phyloP scores from a whole-genome alignment of 257 asterid genomes.

The Solanum clarkiae region DNA sequence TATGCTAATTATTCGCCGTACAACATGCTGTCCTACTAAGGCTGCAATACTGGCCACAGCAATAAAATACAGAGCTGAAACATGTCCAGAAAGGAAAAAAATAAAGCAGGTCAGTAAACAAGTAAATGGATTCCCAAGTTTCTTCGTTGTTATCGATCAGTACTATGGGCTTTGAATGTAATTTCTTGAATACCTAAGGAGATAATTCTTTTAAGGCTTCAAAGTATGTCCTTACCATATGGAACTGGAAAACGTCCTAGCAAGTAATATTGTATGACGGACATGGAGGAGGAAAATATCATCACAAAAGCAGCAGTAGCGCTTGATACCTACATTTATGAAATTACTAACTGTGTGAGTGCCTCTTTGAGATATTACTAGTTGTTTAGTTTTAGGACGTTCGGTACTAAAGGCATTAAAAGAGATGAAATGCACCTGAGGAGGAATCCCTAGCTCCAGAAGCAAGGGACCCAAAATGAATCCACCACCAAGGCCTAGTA shows the following conservation, averaged over 20 bases:
- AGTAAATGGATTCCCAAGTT: not conserved
- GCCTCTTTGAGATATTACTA: not conserved
- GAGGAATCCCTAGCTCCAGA: constrained; percentile 50
- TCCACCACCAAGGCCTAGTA: constrained; percentile 65
- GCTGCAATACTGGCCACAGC: constrained; percentile 44
- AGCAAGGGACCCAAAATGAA: constrained; percentile 52
- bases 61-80: constrained; percentile 43
- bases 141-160: not conserved
- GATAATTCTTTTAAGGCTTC: not conserved
- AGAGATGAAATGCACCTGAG: constrained; percentile 26
- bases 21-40: constrained; percentile 41
- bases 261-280: constrained; percentile 47
- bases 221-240: constrained; percentile 16
- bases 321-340: constrained; percentile 34
- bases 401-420: not conserved
- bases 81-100: not conserved
- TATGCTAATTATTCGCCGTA: constrained; percentile 42
- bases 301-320: constrained; percentile 48
- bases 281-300: constrained; percentile 55
- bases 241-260: constrained; percentile 41
- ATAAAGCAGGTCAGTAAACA: not conserved
- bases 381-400: not conserved
- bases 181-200: not conserved
- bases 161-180: not conserved
- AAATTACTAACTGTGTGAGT: not conserved